Percentiles rank a stretch among this genome's conserved stretches.
phyloP scores from a whole-genome alignment of 2,329 filamentous ascomycete genomes.

The Phyllosticta paracitricarpa region DNA sequence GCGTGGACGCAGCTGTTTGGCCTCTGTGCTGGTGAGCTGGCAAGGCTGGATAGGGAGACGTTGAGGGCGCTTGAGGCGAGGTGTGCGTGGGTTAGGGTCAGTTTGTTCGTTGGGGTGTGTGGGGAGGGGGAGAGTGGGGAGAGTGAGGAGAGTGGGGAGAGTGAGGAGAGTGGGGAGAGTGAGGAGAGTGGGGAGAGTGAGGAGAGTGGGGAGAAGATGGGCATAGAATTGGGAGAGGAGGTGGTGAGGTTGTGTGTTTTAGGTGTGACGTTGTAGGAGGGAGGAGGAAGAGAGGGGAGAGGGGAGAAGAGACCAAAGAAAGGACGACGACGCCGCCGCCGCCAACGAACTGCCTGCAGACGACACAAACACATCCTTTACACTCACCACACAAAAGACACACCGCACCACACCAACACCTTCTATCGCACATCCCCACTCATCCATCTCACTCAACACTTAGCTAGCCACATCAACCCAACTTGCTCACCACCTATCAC shows the following conservation, averaged over 20 bases:
- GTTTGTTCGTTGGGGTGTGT: slow-evolving; percentile 42
- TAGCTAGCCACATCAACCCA: too few species aligned
- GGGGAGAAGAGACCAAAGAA: too few species aligned
- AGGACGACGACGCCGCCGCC: too few species aligned
- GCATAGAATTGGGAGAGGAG: neutral
- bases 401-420: too few species aligned
- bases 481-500: too few species aligned
- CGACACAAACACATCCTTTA: too few species aligned
- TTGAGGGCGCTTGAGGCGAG: slow-evolving; percentile 43
- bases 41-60: slow-evolving; percentile 26
- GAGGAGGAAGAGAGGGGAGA: neutral
- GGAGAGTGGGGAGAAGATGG: neutral
- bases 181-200: neutral
- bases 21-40: slow-evolving; percentile 34
- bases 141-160: neutral
- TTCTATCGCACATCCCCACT: too few species aligned
- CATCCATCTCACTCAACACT: too few species aligned
- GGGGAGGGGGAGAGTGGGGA: neutral
- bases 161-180: neutral
- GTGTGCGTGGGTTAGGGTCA: slow-evolving; percentile 42
- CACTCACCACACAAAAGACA: too few species aligned
- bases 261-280: neutral
- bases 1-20: slow-evolving; percentile 46
- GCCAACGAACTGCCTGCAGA: too few species aligned
- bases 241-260: neutral